Conservation (phyloP, 2,329 filamentous ascomycete species). For the Pseudogymnoascus sp. region DNA sequence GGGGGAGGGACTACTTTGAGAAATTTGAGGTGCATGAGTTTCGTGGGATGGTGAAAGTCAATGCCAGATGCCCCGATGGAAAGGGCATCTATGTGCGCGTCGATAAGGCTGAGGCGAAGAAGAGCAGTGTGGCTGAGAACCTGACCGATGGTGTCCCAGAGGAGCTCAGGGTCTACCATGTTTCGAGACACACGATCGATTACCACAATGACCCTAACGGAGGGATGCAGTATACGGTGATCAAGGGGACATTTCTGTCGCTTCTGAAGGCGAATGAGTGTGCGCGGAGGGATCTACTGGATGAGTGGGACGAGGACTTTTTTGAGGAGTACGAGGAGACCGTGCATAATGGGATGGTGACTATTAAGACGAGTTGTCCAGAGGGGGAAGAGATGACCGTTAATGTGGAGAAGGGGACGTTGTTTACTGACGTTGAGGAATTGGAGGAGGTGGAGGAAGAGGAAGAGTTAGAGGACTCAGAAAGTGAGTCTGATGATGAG, state of each 20-base stretch:
- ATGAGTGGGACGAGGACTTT: neutral
- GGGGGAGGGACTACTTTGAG: neutral
- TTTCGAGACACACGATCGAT: neutral
- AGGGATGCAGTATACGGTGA: neutral
- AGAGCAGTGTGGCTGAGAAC: neutral
- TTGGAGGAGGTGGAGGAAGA: slow-evolving; percentile 19
- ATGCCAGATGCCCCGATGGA: neutral
- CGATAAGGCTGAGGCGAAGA: neutral
- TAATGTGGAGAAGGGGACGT: slow-evolving; percentile 1
- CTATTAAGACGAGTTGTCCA: neutral
- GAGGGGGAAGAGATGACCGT: slow-evolving; percentile 1
- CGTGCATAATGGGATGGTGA: neutral
- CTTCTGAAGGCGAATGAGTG: neutral
- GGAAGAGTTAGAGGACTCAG: slow-evolving; percentile 34
- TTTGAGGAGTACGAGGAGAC: neutral
- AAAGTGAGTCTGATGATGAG: neutral
- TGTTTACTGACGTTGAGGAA: slow-evolving; percentile 13
- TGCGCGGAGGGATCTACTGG: neutral
- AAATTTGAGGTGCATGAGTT: neutral
- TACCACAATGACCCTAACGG: neutral
- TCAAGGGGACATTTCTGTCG: neutral
- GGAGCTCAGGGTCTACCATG: neutral
- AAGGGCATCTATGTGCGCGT: neutral
- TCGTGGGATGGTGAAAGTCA: neutral
- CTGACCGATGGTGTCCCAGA: neutral